These are phyloP conservation scores for Chenopodium album DNA, from an alignment of 148 eudicot genomes.

Conservation along the genomic window DNA sequence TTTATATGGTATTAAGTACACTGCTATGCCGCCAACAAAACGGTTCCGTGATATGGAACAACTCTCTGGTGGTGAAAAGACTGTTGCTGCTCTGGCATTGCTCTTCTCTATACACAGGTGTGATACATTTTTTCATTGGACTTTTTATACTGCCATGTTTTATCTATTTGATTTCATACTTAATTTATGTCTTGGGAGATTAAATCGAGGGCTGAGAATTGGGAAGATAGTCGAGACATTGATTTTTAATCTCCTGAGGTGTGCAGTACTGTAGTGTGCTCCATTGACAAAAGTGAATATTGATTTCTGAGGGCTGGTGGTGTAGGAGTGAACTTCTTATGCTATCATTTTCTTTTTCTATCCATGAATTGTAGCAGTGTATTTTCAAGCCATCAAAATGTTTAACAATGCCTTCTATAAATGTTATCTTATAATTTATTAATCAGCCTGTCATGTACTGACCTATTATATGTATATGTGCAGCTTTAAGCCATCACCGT, in stretches of 20 bases:
- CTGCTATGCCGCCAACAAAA: constrained; percentile 99
- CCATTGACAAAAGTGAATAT: not conserved
- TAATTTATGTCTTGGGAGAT: not conserved
- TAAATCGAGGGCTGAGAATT: not conserved
- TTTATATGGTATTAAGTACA: constrained; percentile 80
- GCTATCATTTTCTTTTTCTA: not conserved
- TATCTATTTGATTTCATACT: constrained; percentile 6
- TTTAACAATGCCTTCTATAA: not conserved
- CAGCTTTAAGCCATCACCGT: constrained; percentile 94
- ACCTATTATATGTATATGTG: not conserved
- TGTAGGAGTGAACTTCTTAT: not conserved
- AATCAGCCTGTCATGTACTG: not conserved
- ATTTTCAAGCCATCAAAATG: not conserved
- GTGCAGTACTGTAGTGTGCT: not conserved
- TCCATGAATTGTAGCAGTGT: not conserved
- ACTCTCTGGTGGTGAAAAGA: constrained; percentile 98
- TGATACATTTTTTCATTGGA: constrained; percentile 3
- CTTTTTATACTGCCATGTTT: not conserved
- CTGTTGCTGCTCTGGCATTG: constrained; percentile 97
- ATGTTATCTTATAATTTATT: not conserved
- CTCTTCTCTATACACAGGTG: constrained; percentile 98
- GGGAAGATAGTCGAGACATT: not conserved
- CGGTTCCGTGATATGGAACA: constrained; percentile 98
- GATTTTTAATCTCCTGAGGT: not conserved
- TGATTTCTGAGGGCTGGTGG: not conserved